Conservation (phyloP, 169 alveolate genomes). For the Cryptosporidium xiaoi region DNA sequence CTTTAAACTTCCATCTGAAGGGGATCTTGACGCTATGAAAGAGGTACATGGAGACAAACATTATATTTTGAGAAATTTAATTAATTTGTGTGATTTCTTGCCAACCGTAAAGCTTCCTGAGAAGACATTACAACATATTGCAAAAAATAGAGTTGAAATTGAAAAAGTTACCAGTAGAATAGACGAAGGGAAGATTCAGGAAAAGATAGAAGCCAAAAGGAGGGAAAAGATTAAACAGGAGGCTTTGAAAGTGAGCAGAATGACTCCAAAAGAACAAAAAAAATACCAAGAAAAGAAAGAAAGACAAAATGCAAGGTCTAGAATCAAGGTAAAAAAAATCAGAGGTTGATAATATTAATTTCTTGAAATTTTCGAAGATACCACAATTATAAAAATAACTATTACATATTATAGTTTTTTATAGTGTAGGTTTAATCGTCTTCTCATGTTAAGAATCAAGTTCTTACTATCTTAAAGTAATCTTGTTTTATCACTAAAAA, state of each 20-base stretch:
- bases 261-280: conserved; percentile 72
- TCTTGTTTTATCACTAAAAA: too few relatives aligned
- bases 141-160: conserved; percentile 27
- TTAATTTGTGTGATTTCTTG: conserved; percentile 17
- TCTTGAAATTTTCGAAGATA: not conserved
- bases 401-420: too few relatives aligned
- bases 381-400: too few relatives aligned
- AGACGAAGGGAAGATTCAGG: conserved; percentile 7
- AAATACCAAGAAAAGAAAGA: conserved; percentile 71
- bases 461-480: too few relatives aligned
- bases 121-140: conserved; percentile 44
- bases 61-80: conserved; percentile 27
- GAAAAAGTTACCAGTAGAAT: conserved; percentile 26
- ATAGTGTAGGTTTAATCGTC: too few relatives aligned
- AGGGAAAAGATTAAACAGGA: conserved; percentile 44
- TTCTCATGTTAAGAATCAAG: too few relatives aligned
- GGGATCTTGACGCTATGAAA: conserved; percentile 17
- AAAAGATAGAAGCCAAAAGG: conserved; percentile 33
- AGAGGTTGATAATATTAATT: not conserved
- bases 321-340: conserved; percentile 32
- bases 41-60: not conserved
- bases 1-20: conserved; percentile 15
- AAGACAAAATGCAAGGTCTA: conserved; percentile 45
- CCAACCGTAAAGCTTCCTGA: conserved; percentile 22
- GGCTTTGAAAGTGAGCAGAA: conserved; percentile 26